These are phyloP conservation scores for Backusella morwellensis DNA, from an alignment of 192 early-diverging fungal genomes.

Conservation along the genomic window DNA sequence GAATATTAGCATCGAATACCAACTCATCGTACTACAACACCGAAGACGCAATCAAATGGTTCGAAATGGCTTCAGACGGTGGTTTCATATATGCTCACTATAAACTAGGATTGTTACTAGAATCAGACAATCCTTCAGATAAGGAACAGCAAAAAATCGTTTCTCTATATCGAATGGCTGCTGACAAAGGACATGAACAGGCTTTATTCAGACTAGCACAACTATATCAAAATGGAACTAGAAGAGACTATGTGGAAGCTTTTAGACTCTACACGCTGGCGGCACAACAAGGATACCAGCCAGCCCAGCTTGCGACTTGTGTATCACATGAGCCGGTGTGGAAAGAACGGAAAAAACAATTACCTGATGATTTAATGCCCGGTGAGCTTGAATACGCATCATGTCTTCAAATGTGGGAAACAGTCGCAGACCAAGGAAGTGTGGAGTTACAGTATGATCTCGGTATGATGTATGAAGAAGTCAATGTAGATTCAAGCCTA, in stretches of 20 bases:
- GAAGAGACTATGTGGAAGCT: neutral
- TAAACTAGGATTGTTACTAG: too few species aligned
- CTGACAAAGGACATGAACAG: too few species aligned
- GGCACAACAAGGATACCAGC: neutral
- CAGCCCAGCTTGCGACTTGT: neutral
- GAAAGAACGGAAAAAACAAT: rapidly evolving
- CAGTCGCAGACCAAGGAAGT: neutral
- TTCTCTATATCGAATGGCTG: too few species aligned
- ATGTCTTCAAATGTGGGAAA: neutral
- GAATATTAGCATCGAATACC: too few species aligned
- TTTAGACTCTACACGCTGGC: neutral
- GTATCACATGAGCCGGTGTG: neutral
- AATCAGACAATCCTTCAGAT: too few species aligned
- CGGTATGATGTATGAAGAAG: neutral
- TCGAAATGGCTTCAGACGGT: too few species aligned
- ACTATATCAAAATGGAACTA: too few species aligned
- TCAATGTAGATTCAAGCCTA: neutral
- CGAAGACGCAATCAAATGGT: too few species aligned
- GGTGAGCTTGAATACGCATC: neutral
- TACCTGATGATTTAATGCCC: rapidly evolving
- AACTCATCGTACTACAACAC: too few species aligned
- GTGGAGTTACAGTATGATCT: neutral
- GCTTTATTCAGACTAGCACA: too few species aligned
- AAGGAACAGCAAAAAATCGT: too few species aligned
- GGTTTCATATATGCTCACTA: too few species aligned